These are phyloP conservation scores for Primulina tabacum DNA, from an alignment of 257 asterid species.

Conservation along the genomic window DNA sequence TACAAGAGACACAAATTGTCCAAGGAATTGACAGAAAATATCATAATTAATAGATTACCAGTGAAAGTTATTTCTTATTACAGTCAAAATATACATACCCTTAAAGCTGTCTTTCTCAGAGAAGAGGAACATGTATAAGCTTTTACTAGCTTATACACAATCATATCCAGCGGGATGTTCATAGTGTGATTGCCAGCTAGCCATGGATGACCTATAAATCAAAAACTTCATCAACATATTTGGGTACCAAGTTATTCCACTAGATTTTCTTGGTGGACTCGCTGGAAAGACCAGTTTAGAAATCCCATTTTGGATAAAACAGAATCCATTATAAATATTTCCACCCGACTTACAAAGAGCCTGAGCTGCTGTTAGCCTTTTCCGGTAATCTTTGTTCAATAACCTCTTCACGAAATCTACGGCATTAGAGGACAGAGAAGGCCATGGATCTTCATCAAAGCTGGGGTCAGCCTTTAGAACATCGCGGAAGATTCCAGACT, in stretches of 20 bases:
- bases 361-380: conserved; percentile 56
- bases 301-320: background rate
- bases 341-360: conserved; percentile 43
- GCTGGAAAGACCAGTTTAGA: background rate
- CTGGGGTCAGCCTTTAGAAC: conserved; percentile 53
- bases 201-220: conserved; percentile 91
- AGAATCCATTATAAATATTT: background rate
- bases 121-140: conserved; percentile 85
- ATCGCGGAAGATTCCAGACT: conserved; percentile 69
- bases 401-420: conserved; percentile 51
- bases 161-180: conserved; percentile 90
- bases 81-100: conserved; percentile 46
- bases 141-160: conserved; percentile 68
- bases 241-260: background rate
- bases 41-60: background rate
- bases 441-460: conserved; percentile 58
- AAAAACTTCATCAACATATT: background rate
- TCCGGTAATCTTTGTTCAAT: conserved; percentile 55
- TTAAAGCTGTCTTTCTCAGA: conserved; percentile 78
- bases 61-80: background rate
- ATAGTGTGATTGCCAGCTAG: conserved; percentile 65
- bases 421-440: conserved; percentile 45
- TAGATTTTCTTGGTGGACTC: background rate
- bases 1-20: background rate
- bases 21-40: background rate